Base-by-base conservation (phyloP, 768 basidiomycete genomes). In the Crassisporium funariophilum region DNA sequence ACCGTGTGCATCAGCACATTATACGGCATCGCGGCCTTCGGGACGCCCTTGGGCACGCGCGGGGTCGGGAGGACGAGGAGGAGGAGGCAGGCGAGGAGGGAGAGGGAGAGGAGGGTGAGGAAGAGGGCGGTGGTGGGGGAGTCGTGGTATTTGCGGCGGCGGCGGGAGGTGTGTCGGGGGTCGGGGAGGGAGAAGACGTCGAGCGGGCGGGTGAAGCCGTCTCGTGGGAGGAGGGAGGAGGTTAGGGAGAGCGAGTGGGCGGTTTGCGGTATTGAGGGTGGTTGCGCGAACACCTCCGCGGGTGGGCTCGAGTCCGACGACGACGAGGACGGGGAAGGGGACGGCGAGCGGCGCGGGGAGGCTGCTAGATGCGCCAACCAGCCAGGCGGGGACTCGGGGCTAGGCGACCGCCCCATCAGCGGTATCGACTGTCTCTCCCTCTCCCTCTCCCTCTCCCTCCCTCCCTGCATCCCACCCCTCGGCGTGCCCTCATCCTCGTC, bases 321-420 rank as follows among this genome's bases (percentile, higher is more conserved):
- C 21, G 79, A 76, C 23, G 78, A 75, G 20, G 70, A 70, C 12
- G 45, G 35, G 5, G 47, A 45, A 13, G 72, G 72, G 15, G 70
- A 66, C n/a, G 63, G 67, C 10, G 69, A 65, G 34, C 67, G 63
- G 44, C 63, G 53, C 23, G 84, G 78, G 8, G 85, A 84, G 27
- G 82, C 79, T n/a, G 83, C 79, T 46, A 86, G 75, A 61, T 88
- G 88, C 25, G 88, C 88, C 5, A 89, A 70, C 88, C 86, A 89
- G 16, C 84, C 78, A 61, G 63, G 80, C 17, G 68, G 71, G 4
- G 74, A 74, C 4, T 59, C 65, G 20, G 67, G 63, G 47, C 67
- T 67, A 9, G 59, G 41, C 64, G 70, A 64, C 35, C 71, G 67
- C 2, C 59, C 55, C 39, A 71, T 67, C 51, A 73, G 65, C 2